These are phyloP conservation scores for Magnusiomyces tetraspermus DNA, from an alignment of 1,139 yeast species.

Conservation along the genomic window DNA sequence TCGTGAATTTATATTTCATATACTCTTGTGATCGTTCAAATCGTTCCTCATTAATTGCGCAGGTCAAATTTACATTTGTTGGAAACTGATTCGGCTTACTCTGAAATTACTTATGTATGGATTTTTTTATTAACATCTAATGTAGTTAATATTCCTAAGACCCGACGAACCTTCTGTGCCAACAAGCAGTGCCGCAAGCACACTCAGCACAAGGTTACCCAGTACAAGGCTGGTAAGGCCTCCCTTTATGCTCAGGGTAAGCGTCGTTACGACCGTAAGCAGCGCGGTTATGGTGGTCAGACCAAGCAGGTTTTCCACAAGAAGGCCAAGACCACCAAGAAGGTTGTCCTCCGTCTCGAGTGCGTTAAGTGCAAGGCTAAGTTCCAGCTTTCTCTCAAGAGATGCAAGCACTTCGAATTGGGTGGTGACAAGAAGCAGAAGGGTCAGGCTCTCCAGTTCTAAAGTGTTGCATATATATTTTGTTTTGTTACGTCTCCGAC, in stretches of 20 bases:
- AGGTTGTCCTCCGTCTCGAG: constrained; percentile 98
- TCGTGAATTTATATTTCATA: too few species aligned
- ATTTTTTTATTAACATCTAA: not conserved
- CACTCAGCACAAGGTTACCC: constrained; percentile 99
- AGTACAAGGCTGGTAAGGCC: constrained; percentile 99
- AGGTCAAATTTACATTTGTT: too few species aligned
- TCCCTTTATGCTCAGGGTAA: constrained; percentile 99
- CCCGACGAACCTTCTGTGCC: constrained; percentile 99
- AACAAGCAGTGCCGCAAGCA: constrained; percentile 99
- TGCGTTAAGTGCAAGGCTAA: constrained; percentile 98
- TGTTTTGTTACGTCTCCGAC: not conserved
- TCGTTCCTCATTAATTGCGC: too few species aligned
- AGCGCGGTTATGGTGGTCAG: constrained; percentile 99
- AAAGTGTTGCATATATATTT: constrained; percentile 21
- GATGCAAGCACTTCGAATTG: constrained; percentile 99
- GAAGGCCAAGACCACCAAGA: constrained; percentile 99
- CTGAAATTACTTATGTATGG: not conserved
- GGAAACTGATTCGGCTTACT: too few species aligned
- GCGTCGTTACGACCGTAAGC: constrained; percentile 99
- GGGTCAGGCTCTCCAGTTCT: constrained; percentile 97
- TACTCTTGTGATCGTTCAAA: too few species aligned
- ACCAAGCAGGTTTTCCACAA: constrained; percentile 99
- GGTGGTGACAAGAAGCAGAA: constrained; percentile 99
- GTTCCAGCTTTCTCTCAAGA: constrained; percentile 95
- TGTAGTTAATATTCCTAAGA: constrained; percentile 99